Conservation (phyloP, 2,329 filamentous ascomycete genomes). For the Onygena corvina region DNA sequence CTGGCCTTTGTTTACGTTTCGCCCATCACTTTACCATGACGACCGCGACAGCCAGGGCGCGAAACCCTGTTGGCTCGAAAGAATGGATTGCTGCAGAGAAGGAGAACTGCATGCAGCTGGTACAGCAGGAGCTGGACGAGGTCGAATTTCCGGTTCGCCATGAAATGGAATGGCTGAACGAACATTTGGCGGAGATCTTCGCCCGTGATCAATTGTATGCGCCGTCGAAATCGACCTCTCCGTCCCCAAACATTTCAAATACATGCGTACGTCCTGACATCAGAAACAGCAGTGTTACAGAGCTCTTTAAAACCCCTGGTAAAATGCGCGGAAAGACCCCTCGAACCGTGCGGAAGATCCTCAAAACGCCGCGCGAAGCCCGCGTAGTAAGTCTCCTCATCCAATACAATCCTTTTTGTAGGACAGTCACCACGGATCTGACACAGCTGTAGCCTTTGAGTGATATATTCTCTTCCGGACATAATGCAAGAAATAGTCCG, state of each 20-base stretch:
- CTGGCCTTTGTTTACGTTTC: neutral
- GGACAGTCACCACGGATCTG: constrained; percentile 8
- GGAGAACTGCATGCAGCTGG: constrained; percentile 61
- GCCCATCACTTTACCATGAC: constrained; percentile 23
- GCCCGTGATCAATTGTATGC: constrained; percentile 74
- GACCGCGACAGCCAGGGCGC: constrained; percentile 27
- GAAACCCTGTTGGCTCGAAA: constrained; percentile 58
- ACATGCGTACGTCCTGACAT: constrained; percentile 4
- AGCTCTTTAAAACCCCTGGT: constrained; percentile 69
- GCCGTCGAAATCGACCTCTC: too few species aligned
- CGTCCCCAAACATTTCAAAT: too few species aligned
- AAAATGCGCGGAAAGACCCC: constrained; percentile 40
- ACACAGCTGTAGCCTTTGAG: constrained; percentile 32
- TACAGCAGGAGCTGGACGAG: constrained; percentile 76
- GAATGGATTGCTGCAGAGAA: constrained; percentile 81
- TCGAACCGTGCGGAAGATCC: constrained; percentile 32
- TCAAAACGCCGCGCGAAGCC: constrained; percentile 17
- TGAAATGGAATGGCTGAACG: constrained; percentile 95
- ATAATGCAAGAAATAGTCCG: constrained; percentile 25
- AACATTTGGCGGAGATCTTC: constrained; percentile 95
- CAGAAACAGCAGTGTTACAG: constrained; percentile 61
- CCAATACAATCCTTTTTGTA: constrained; percentile 2
- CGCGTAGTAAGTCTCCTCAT: constrained; percentile 31
- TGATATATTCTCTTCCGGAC: constrained; percentile 37
- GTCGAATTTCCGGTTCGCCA: constrained; percentile 85